These are phyloP conservation scores for Trichosanthes cucumerina DNA, from an alignment of 306 rosid genomes.

Conservation along the genomic window DNA sequence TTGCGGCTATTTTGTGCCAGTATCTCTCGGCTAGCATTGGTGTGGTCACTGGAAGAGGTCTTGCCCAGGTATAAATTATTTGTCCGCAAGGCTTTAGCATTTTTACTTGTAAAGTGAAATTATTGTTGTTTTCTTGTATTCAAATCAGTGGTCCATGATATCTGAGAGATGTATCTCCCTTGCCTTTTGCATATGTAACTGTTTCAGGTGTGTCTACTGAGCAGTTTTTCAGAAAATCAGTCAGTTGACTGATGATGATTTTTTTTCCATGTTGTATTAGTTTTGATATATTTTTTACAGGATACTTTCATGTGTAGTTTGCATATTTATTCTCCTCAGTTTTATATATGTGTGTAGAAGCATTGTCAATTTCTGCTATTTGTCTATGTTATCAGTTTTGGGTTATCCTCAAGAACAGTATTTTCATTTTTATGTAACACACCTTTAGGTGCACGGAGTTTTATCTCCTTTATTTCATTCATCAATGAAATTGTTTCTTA, in stretches of 20 bases:
- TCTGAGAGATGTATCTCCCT: background rate
- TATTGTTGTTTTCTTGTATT: conserved; percentile 6
- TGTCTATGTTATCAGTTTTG: background rate
- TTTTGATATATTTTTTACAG: background rate
- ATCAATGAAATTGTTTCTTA: too few relatives aligned
- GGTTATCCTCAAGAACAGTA: background rate
- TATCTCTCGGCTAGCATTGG: conserved; percentile 82
- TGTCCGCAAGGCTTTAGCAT: background rate
- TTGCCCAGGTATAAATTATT: conserved; percentile 66
- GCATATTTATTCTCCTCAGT: background rate
- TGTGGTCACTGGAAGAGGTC: conserved; percentile 69
- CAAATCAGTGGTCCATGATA: background rate
- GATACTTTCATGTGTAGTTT: background rate
- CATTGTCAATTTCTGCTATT: background rate
- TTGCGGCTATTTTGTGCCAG: conserved; percentile 85
- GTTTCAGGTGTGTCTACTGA: background rate
- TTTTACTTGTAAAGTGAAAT: background rate
- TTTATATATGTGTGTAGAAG: background rate
- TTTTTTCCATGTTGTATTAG: background rate
- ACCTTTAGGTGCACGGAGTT: too few relatives aligned
- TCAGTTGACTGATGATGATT: background rate
- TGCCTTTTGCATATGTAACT: background rate
- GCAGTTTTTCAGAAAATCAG: background rate
- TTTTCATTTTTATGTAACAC: too few relatives aligned
- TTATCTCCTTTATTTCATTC: too few relatives aligned